Evolutionary conservation across 495 filamentous ascomycete genomes (phyloP).

Genomic region (Paragyromitra xinjiangensis): DNA sequence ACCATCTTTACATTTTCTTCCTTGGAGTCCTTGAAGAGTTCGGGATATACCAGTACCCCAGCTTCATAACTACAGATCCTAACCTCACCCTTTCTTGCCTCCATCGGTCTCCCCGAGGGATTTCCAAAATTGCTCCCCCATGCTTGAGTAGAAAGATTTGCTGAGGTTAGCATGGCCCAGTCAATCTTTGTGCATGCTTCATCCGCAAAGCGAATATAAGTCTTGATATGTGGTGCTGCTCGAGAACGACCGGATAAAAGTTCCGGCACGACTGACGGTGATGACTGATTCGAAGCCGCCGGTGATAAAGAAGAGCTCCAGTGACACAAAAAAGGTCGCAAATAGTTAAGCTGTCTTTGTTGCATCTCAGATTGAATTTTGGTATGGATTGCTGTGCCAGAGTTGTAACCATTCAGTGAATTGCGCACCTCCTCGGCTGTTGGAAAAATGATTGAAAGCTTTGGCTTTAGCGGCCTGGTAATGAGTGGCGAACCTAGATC

Average conservation of each 20-base stretch:
- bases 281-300: constrained; percentile 4
- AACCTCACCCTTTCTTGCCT: constrained; percentile 67
- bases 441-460: constrained; percentile 77
- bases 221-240: constrained; percentile 93
- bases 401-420: constrained; percentile 79
- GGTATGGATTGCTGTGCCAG: constrained; percentile 83
- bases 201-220: constrained; percentile 77
- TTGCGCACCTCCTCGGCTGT: constrained; percentile 79
- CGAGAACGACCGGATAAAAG: constrained; percentile 67
- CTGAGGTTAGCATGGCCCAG: constrained; percentile 86
- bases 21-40: constrained; percentile 65
- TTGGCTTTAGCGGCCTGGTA: constrained; percentile 58
- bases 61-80: constrained; percentile 84
- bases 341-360: constrained; percentile 75
- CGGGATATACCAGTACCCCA: constrained; percentile 86
- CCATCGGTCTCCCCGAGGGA: constrained; percentile 60
- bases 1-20: constrained; percentile 68
- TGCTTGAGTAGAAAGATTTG: constrained; percentile 87
- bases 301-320: constrained; percentile 35
- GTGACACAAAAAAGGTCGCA: constrained; percentile 70
- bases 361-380: constrained; percentile 75
- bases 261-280: background rate
- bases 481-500: constrained; percentile 8
- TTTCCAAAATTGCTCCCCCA: constrained; percentile 72
- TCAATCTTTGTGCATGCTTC: constrained; percentile 67